Conservation (phyloP, 108 stramenopile genomes). For the Discostella stelligeroides region DNA sequence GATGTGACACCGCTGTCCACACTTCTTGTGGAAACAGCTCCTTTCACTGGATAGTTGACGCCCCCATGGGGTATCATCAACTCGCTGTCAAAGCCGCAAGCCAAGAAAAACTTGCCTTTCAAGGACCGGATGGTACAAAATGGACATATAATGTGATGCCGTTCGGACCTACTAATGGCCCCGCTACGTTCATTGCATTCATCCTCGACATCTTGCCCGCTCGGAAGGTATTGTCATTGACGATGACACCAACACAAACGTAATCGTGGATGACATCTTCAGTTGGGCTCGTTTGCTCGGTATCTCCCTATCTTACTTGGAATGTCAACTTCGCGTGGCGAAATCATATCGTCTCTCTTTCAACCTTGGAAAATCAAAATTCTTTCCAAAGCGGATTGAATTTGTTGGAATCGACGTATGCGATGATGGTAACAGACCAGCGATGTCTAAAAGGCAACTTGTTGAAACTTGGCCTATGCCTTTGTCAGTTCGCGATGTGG, state of each 20-base stretch:
- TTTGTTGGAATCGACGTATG: conserved; percentile 1
- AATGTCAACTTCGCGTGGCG: neutral
- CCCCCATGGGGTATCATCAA: neutral
- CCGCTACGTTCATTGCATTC: too few relatives aligned
- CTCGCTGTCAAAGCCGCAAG: neutral
- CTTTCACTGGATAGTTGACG: too few relatives aligned
- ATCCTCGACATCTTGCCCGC: neutral
- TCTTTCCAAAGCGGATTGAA: conserved; percentile 1
- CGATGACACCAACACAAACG: neutral
- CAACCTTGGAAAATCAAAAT: neutral
- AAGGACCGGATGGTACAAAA: neutral
- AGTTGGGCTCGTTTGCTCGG: neutral
- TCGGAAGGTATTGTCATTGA: neutral
- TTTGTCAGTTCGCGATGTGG: neutral
- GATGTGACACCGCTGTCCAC: too few relatives aligned
- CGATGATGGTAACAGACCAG: neutral
- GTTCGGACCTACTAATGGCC: conserved; percentile 1
- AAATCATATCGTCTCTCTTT: conserved; percentile 1
- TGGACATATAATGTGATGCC: conserved; percentile 5
- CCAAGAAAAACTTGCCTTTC: too few relatives aligned
- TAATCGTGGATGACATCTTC: too few relatives aligned
- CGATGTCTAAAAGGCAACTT: neutral
- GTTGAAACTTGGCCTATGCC: neutral
- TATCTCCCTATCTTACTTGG: neutral
- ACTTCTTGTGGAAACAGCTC: too few relatives aligned